A percentile compares a stretch with the other conserved stretches of the same genome.
Evolutionary conservation across 2,329 filamentous ascomycete genomes (phyloP).

Genomic region (Aphanocladium album): DNA sequence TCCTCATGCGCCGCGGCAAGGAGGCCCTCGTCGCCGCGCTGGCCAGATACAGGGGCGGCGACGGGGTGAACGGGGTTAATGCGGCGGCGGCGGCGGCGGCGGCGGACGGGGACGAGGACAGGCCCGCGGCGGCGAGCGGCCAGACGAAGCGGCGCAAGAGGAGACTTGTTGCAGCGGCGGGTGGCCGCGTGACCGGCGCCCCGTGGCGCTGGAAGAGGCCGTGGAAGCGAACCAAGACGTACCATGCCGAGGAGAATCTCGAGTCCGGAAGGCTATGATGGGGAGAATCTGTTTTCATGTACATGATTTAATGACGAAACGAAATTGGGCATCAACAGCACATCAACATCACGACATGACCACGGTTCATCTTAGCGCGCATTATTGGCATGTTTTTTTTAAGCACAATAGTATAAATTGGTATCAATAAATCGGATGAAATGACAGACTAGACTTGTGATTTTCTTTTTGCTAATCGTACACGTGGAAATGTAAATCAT

Average conservation of each 20-base stretch:
- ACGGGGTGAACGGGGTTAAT: background rate
- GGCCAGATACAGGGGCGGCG: background rate
- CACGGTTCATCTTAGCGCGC: too few relatives aligned
- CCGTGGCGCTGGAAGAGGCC: slow-evolving; percentile 5
- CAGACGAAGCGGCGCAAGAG: slow-evolving; percentile 16
- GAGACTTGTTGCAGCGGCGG: slow-evolving; percentile 14
- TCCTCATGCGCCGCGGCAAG: slow-evolving; percentile 19
- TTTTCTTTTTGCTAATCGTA: slow-evolving; percentile 3
- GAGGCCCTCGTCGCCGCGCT: background rate
- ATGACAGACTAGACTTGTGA: background rate
- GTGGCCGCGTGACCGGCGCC: background rate
- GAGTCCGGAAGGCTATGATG: background rate
- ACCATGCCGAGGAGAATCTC: slow-evolving; percentile 4
- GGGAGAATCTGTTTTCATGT: background rate
- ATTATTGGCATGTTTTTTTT: too few relatives aligned
- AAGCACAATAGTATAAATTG: background rate
- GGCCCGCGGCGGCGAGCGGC: background rate
- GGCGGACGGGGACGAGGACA: background rate
- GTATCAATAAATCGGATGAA: background rate
- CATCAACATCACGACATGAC: background rate
- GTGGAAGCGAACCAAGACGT: background rate
- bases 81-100: background rate
- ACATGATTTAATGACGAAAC: background rate
- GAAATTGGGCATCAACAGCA: background rate
- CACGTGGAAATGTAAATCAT: background rate